Evolutionary conservation across 345 rosid species (phyloP).

Genomic region (Eucalyptus erythrocorys): DNA sequence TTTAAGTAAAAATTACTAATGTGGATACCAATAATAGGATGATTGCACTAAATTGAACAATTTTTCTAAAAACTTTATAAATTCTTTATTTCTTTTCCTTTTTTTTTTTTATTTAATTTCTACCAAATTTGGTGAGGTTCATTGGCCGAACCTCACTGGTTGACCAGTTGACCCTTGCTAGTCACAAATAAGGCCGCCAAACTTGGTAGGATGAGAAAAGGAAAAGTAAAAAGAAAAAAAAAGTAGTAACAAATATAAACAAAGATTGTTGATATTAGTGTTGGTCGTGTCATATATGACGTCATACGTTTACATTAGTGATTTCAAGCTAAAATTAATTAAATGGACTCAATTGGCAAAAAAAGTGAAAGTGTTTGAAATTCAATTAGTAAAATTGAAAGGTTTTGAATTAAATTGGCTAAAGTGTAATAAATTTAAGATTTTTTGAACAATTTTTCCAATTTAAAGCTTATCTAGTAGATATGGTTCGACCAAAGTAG

Average conservation of each 20-base stretch:
- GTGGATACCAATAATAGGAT: rapidly evolving
- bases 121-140: neutral
- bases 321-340: too few relatives aligned
- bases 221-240: too few relatives aligned
- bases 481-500: neutral
- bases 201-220: neutral
- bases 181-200: too few relatives aligned
- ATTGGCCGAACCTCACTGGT: rapidly evolving
- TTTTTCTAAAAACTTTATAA: too few relatives aligned
- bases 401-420: too few relatives aligned
- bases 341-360: rapidly evolving
- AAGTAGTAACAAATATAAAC: too few relatives aligned
- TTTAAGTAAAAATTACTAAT: too few relatives aligned
- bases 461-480: neutral
- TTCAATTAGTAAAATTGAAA: rapidly evolving
- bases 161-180: rapidly evolving
- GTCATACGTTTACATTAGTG: rapidly evolving
- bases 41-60: rapidly evolving
- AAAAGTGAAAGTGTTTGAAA: too few relatives aligned
- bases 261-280: too few relatives aligned
- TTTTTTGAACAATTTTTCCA: too few relatives aligned
- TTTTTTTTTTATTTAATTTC: rapidly evolving
- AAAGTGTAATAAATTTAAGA: neutral
- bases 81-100: rapidly evolving
- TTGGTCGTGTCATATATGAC: too few relatives aligned